These are phyloP conservation scores for Leishmania lainsoni DNA, from an alignment of 208 protist genomes.

Conservation along the genomic window DNA sequence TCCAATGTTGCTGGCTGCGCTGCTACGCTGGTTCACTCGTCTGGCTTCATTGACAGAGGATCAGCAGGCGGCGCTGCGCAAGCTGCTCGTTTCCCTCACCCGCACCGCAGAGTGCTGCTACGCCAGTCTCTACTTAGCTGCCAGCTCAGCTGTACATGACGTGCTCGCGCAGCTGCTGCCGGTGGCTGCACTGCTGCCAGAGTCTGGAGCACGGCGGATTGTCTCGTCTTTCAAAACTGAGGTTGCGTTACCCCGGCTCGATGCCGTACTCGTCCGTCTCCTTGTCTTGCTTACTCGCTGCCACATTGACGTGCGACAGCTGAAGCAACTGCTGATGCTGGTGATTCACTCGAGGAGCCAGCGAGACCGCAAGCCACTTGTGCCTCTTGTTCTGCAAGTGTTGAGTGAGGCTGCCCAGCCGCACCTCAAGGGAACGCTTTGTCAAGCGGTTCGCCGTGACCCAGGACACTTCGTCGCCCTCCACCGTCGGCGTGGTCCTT, in stretches of 20 bases:
- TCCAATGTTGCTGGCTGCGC: constrained; percentile 40
- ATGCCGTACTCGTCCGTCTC: constrained; percentile 38
- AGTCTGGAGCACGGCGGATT: background rate
- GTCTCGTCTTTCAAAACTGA: background rate
- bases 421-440: background rate
- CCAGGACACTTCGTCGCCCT: constrained; percentile 36
- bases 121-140: constrained; percentile 52
- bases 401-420: constrained; percentile 44
- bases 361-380: constrained; percentile 37
- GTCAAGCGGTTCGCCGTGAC: background rate
- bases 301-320: constrained; percentile 75
- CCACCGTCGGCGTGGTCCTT: constrained; percentile 40
- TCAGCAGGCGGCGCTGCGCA: constrained; percentile 22
- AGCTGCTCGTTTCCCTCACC: constrained; percentile 25
- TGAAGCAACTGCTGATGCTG: constrained; percentile 74
- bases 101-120: constrained; percentile 31
- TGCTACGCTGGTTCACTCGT: constrained; percentile 33
- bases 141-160: constrained; percentile 63
- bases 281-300: constrained; percentile 51
- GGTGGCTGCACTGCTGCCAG: constrained; percentile 18
- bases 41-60: constrained; percentile 1
- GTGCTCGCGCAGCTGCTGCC: constrained; percentile 55
- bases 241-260: constrained; percentile 17
- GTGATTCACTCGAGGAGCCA: constrained; percentile 49
- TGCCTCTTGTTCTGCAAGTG: constrained; percentile 60